Evolutionary conservation across 345 rosid species (phyloP).

Genomic region (Raphanus sativus): DNA sequence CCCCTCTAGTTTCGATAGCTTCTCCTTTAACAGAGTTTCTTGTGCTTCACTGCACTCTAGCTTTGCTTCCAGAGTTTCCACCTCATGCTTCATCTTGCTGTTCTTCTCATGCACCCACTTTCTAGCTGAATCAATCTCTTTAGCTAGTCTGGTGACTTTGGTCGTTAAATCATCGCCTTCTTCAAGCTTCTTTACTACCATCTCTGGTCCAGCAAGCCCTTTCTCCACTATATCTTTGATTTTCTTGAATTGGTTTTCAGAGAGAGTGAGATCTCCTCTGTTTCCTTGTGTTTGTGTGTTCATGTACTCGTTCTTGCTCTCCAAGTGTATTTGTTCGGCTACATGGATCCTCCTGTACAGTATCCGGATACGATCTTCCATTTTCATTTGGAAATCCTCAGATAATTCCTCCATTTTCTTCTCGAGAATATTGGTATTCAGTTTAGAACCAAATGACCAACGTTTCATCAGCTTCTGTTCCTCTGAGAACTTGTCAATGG

Average conservation of each 20-base stretch:
- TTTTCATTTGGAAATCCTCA: conserved; percentile 51
- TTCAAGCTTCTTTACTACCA: conserved; percentile 41
- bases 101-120: conserved; percentile 41
- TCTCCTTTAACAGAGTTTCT: conserved; percentile 43
- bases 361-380: conserved; percentile 15
- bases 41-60: conserved; percentile 45
- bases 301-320: not conserved
- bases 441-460: conserved; percentile 43
- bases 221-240: conserved; percentile 32
- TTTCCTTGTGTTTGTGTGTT: not conserved
- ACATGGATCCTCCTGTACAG: conserved; percentile 46
- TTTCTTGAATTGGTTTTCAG: conserved; percentile 36
- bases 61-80: conserved; percentile 37
- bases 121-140: conserved; percentile 50
- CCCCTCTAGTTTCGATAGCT: conserved; percentile 42
- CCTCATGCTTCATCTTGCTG: conserved; percentile 34
- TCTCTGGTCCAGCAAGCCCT: conserved; percentile 47
- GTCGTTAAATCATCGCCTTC: conserved; percentile 28
- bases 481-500: conserved; percentile 38
- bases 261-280: conserved; percentile 26
- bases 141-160: conserved; percentile 41
- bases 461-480: conserved; percentile 42
- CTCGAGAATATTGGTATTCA: conserved; percentile 41
- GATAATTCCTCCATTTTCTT: conserved; percentile 70
- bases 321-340: not conserved